Evolutionary conservation across 192 early-diverging fungal species (phyloP), one percentile per base, ranked within the genome.

Genomic region (Coemansia sp.): DNA sequence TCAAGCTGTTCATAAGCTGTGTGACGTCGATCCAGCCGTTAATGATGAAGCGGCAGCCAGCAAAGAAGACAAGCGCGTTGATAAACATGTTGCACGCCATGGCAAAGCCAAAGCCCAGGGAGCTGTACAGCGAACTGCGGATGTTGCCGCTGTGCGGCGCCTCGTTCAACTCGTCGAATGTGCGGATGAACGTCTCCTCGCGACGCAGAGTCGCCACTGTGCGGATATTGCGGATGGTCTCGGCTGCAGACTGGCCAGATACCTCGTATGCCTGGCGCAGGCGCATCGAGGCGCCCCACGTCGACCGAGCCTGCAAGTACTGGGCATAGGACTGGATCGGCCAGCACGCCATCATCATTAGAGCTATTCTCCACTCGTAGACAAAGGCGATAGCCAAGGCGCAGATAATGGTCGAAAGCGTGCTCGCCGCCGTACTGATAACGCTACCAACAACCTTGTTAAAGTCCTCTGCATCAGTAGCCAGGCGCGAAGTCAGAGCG

Each of bases 171-270:
- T 53, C n/a, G 62, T 69, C 17, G 79, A 57, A 92, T 87, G 27
- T 88, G 82, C 32, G 39, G 69, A 85, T 80, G 75, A 85, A 64
- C 39, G 72, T 66, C 77, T 77, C 75, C 83, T 86, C 75, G 73
- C 87, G 42, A 76, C 93, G 66, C 94, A 87, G 38, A 3, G 90
- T 88, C 21, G 89, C 87, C 4, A 96, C 92, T 0, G 95, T 99
- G 41, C 90, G 85, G 72, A 99, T 92, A 68, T 87, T 88, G 68
- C 87, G 78, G 67, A 99, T 90, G 36, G 90, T 85, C 73, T 99
- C 97, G 62, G 90, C 90, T 1, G 94, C 93, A 5, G 90, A 85
- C 73, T 90, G 87, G 45, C 83, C 86, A 4, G 90, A 85, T 8
- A 75, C 65, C 64, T 88, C 88, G 70, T 93, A 94, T 2, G 89